Base-by-base conservation (phyloP, 2,329 filamentous ascomycete species). In the Phaeomoniella chlamydospora region DNA sequence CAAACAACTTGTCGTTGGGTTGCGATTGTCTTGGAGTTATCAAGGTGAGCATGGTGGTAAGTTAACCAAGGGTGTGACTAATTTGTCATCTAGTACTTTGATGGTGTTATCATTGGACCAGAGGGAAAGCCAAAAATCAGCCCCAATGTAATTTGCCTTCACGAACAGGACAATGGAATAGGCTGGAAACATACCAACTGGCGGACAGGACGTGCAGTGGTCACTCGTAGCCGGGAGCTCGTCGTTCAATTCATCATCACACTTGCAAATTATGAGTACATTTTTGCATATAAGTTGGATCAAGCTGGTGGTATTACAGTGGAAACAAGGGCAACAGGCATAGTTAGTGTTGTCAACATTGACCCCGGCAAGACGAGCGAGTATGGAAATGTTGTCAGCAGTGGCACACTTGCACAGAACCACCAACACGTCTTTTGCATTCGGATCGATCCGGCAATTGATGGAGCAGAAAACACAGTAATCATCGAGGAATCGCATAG, bases 1-100 rank as follows among this genome's bases (percentile, higher is more conserved):
- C 75, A 12, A 84, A 84, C 49, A 80, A 80, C 42, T 62, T 83
- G 1, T 61, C 65, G 11, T 62, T 81, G 2, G 77, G 77, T 12
- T 81, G 77, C 40, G 77, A 82, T 47, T 77, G 78, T 47, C 62
- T 83, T 0, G 78, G 79, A n/a, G n/a, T n/a, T n/a, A n/a, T n/a
- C n/a, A n/a, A n/a, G n/a, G n/a, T n/a, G n/a, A n/a, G n/a, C n/a
- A n/a, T n/a, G n/a, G n/a, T n/a, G n/a, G n/a, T n/a, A n/a, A n/a
- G n/a, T n/a, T n/a, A n/a, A n/a, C n/a, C n/a, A n/a, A n/a, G n/a
- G n/a, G n/a, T n/a, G n/a, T n/a, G n/a, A n/a, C n/a, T n/a, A n/a
- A n/a, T n/a, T n/a, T 5, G 65, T 69, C 2, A 79, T 80, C 47
- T 75, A 78, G 49, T 77, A 77, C 39, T 70, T 83, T 39, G 73